Percentiles rank a stretch among this genome's conserved stretches.
phyloP scores from a whole-genome alignment of 768 basidiomycete species.

The Tylopilus felleus region DNA sequence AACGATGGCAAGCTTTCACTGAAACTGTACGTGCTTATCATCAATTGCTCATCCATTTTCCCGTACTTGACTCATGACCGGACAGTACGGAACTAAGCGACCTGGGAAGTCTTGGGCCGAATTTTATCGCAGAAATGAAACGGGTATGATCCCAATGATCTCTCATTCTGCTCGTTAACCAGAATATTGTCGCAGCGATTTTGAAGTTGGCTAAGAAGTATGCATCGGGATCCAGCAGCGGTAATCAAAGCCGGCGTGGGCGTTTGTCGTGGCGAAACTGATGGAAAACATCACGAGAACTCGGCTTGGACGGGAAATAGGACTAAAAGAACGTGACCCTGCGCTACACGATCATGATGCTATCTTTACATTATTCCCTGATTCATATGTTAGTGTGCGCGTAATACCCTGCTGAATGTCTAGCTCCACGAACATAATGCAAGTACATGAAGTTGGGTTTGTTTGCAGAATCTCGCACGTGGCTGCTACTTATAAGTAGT shows the following conservation, averaged over 20 bases:
- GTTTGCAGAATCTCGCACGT: slow-evolving; percentile 23
- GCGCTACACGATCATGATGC: background rate
- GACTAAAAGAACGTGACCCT: slow-evolving; percentile 9
- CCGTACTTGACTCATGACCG: slow-evolving; percentile 1
- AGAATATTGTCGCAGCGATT: slow-evolving; percentile 15
- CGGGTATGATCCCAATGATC: slow-evolving; percentile 36
- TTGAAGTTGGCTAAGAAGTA: slow-evolving; percentile 29
- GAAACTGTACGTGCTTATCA: slow-evolving; percentile 40
- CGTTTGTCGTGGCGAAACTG: slow-evolving; percentile 23
- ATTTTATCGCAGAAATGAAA: slow-evolving; percentile 51
- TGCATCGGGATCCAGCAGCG: slow-evolving; percentile 8
- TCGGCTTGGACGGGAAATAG: slow-evolving; percentile 13
- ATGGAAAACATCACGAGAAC: slow-evolving; percentile 2
- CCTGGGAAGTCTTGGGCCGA: slow-evolving; percentile 59
- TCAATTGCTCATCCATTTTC: background rate
- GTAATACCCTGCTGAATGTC: slow-evolving; percentile 9
- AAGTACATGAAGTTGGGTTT: slow-evolving; percentile 5
- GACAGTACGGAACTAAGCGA: slow-evolving; percentile 47
- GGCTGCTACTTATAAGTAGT: slow-evolving; percentile 32
- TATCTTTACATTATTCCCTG: background rate
- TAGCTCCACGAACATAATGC: background rate
- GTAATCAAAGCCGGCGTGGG: slow-evolving; percentile 17
- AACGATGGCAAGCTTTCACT: slow-evolving; percentile 55
- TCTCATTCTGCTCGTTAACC: slow-evolving; percentile 5
- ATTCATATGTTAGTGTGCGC: background rate